Percentiles rank a stretch among this genome's conserved stretches.
phyloP scores from a whole-genome alignment of 805 yeast species.

The Nakazawaea ishiwadae region DNA sequence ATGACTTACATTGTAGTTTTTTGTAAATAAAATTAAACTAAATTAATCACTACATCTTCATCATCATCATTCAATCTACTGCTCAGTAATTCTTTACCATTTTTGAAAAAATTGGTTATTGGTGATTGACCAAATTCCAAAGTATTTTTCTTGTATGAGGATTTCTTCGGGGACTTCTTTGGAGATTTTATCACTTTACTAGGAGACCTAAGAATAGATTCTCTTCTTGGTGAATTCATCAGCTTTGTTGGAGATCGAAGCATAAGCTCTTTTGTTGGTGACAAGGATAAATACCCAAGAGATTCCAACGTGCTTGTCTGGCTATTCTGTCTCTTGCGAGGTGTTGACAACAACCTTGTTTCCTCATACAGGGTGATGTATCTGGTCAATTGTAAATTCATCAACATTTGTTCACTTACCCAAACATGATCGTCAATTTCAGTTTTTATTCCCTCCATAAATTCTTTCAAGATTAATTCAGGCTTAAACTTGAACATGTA shows the following conservation, averaged over 20 bases:
- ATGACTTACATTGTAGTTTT: neutral
- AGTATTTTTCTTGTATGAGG: neutral
- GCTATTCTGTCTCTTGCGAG: neutral
- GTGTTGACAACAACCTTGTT: no score
- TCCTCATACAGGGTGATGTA: neutral
- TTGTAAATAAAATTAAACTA: no score
- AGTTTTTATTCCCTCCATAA: neutral
- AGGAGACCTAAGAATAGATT: neutral
- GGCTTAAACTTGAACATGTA: constrained; percentile 4
- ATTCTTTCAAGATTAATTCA: neutral
- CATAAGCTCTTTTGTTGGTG: neutral
- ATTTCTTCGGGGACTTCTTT: constrained; percentile 2
- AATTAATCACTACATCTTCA: no score
- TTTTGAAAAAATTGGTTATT: neutral
- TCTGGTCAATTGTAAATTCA: neutral
- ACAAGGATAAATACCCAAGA: neutral
- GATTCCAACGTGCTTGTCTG: constrained; percentile 2
- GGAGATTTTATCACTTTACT: constrained; percentile 2
- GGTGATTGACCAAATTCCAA: neutral
- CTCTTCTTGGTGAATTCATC: constrained; percentile 1
- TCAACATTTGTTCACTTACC: constrained; percentile 1
- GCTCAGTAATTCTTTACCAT: no score
- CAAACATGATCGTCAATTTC: neutral
- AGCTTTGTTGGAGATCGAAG: neutral
- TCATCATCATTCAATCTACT: no score